Evolutionary conservation across 176 grass and related monocot species (phyloP), one percentile per base, ranked within the genome.

Genomic region (Cenchrus fungigraminus): DNA sequence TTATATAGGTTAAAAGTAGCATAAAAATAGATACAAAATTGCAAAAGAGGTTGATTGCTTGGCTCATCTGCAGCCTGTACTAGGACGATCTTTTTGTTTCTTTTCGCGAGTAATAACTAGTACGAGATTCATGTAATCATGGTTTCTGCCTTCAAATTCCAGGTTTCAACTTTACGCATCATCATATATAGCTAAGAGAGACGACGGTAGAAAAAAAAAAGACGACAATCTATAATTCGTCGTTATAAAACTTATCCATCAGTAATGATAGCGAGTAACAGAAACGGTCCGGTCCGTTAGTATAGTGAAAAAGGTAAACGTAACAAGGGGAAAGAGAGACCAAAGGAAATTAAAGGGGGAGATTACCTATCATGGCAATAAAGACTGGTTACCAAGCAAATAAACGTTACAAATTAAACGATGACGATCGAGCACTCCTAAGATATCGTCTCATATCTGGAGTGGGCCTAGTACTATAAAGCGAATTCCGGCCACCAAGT

Each of bases 211-310:
- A 50, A 49, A 4, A 40, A 40, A 40, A 40, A 73, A 73, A 16
- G 69, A 61, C n/a, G 7, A 25, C n/a, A 72, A 29, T 71, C 5
- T n/a, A 71, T 47, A 34, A 34, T 14, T 25, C 20, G 16, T 4
- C 22, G 22, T 25, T 69, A 70, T 28, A 72, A 25, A 51, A 7
- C 15, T 50, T 25, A 50, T 73, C 28, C n/a, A 29, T 11, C 28
- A 51, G 11, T 31, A 22, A 51, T 73, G 46, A 73, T 73, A 73
- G 46, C 69, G 45, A 4, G 45, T 72, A 72, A 72, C 69, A 47
- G 25, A 50, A 51, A 15, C n/a, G 13, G 46, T 10, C 58, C 9
- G 19, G 59, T 9, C 7, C n/a, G 12, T 62, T 2, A 61, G n/a
- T 62, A 0, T 52, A 53, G 71, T 53, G 15, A 52, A 52, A 54